A percentile compares a stretch with the other conserved stretches of the same genome.
Conservation (phyloP, 495 filamentous ascomycete species). For the Cercophora sp. region DNA sequence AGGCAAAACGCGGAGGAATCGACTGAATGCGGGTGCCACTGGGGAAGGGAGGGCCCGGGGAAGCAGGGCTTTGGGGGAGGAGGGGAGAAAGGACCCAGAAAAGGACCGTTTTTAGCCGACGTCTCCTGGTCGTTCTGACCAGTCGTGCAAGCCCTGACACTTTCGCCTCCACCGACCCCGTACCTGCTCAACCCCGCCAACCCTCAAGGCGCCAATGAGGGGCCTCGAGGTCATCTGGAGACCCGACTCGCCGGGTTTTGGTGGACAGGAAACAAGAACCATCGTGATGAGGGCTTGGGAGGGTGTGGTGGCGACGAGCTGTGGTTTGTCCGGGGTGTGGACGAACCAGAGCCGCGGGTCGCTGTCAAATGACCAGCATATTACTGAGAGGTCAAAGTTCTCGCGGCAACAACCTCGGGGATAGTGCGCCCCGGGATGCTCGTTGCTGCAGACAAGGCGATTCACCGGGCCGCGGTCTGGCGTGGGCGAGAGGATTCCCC, state of each 20-base stretch:
- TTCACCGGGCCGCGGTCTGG: not conserved
- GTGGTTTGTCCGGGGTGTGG: not conserved
- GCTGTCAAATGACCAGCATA: not conserved
- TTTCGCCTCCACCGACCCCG: not conserved
- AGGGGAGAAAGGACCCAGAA: conserved; percentile 19
- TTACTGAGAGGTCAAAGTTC: not conserved
- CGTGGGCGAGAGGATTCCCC: not conserved
- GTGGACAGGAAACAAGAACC: not conserved
- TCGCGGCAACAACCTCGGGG: not conserved
- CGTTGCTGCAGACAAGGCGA: too few relatives aligned
- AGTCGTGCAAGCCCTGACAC: not conserved
- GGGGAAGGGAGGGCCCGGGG: too few relatives aligned
- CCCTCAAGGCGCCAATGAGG: too few relatives aligned
- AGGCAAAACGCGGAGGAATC: not conserved
- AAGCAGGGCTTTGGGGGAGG: too few relatives aligned
- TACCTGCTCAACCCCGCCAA: not conserved
- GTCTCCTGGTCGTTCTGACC: conserved; percentile 8
- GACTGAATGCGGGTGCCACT: too few relatives aligned
- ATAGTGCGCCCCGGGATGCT: not conserved
- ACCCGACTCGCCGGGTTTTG: not conserved
- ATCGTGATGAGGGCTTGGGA: not conserved
- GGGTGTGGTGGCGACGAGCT: not conserved
- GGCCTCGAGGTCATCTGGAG: not conserved
- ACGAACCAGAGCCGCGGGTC: conserved; percentile 14
- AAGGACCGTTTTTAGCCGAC: conserved; percentile 31